phyloP scores from a whole-genome alignment of 768 basidiomycete genomes.

The Hirschioporus abietinus region DNA sequence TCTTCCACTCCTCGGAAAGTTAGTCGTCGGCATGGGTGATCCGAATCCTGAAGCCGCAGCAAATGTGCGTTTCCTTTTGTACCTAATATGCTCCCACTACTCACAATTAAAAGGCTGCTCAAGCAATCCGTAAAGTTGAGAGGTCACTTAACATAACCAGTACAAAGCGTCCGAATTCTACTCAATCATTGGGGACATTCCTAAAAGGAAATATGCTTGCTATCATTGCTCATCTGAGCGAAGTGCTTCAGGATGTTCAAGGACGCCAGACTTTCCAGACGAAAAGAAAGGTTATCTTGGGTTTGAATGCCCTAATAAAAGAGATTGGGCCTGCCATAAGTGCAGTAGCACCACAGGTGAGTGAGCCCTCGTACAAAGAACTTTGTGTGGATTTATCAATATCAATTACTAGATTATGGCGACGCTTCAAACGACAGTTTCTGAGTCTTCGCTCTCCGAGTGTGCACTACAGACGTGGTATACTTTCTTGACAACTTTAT shows the following conservation, averaged over 20 bases:
- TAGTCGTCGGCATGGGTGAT: conserved; percentile 77
- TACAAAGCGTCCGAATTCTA: conserved; percentile 26
- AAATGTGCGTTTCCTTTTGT: conserved; percentile 32
- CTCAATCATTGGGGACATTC: conserved; percentile 40
- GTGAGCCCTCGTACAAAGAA: conserved; percentile 13
- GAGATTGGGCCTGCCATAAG: conserved; percentile 67
- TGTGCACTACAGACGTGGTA: conserved; percentile 79
- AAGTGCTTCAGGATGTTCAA: conserved; percentile 77
- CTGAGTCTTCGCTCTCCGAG: conserved; percentile 66
- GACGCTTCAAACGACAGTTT: conserved; percentile 86
- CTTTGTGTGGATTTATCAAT: not conserved
- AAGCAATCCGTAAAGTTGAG: conserved; percentile 41
- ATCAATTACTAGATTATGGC: conserved; percentile 75
- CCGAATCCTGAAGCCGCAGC: conserved; percentile 41
- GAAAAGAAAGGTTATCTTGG: conserved; percentile 76
- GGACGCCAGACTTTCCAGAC: conserved; percentile 64
- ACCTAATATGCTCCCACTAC: conserved; percentile 17
- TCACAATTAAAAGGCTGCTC: conserved; percentile 39
- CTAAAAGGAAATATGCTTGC: conserved; percentile 78
- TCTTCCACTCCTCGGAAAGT: conserved; percentile 63
- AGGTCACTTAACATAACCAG: conserved; percentile 25
- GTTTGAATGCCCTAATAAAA: conserved; percentile 66
- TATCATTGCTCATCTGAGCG: conserved; percentile 78
- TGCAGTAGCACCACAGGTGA: conserved; percentile 83
- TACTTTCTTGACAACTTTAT: conserved; percentile 64